Percentiles rank a stretch among this genome's conserved stretches.
These are phyloP conservation scores for Lepiota brunneoincarnata DNA, from an alignment of 768 basidiomycete genomes.

Conservation along the genomic window DNA sequence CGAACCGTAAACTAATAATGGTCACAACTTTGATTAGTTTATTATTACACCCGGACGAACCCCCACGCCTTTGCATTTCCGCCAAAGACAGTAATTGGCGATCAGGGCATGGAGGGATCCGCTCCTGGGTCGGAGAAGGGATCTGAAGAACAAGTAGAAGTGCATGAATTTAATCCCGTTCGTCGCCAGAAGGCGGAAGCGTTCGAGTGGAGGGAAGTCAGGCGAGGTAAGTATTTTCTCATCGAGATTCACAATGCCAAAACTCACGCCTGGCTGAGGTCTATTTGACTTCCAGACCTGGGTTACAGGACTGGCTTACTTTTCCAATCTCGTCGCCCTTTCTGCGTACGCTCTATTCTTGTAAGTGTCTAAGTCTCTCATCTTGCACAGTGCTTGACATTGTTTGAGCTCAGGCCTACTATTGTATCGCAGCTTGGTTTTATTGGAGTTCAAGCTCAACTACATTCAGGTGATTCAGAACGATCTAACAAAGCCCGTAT, in stretches of 20 bases:
- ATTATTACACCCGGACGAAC: slow-evolving; percentile 17
- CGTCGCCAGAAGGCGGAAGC: not conserved
- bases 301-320: slow-evolving; percentile 5
- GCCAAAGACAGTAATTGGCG: not conserved
- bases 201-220: slow-evolving; percentile 9
- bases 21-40: not conserved
- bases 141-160: not conserved
- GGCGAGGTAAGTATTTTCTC: not conserved
- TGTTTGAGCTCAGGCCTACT: slow-evolving; percentile 15
- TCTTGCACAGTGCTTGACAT: not conserved
- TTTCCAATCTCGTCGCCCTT: slow-evolving; percentile 5
- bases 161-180: not conserved
- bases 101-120: not conserved
- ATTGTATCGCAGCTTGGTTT: slow-evolving; percentile 28
- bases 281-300: slow-evolving; percentile 10
- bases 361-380: not conserved
- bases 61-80: slow-evolving; percentile 20
- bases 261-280: not conserved
- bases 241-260: no score
- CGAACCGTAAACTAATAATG: slow-evolving; percentile 5
- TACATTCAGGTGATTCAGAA: slow-evolving; percentile 7
- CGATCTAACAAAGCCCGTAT: not conserved
- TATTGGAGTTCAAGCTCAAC: slow-evolving; percentile 24
- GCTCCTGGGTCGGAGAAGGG: not conserved
- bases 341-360: slow-evolving; percentile 30